Evolutionary conservation across 148 eudicot species (phyloP).

Genomic region (Polygonum aviculare): DNA sequence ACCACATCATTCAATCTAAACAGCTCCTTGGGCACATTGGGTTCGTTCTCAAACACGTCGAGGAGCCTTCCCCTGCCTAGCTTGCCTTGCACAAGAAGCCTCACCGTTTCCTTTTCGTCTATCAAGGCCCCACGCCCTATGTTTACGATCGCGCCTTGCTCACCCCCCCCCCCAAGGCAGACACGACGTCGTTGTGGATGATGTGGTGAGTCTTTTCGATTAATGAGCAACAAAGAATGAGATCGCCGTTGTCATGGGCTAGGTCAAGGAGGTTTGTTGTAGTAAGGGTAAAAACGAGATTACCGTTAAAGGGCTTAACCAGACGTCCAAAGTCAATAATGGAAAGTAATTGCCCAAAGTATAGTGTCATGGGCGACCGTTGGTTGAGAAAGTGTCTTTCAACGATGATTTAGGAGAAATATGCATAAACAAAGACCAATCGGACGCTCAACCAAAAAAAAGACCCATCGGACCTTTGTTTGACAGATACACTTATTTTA

Average conservation of each 20-base stretch:
- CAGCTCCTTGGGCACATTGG: conserved; percentile 59
- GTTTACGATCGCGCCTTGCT: conserved; percentile 55
- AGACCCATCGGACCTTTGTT: too few relatives aligned
- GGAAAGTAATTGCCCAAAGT: too few relatives aligned
- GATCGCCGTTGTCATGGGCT: conserved; percentile 37
- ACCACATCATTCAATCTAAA: conserved; percentile 65
- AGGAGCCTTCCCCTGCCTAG: conserved; percentile 77
- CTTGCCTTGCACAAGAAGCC: conserved; percentile 40
- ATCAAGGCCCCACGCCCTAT: conserved; percentile 73
- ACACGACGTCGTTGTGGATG: conserved; percentile 52
- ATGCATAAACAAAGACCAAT: too few relatives aligned
- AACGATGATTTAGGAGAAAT: too few relatives aligned
- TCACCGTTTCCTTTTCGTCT: conserved; percentile 55
- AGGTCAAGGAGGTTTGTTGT: conserved; percentile 34
- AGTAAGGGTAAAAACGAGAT: conserved; percentile 19
- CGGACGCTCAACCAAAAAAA: too few relatives aligned
- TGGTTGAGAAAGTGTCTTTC: too few relatives aligned
- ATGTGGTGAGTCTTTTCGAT: conserved; percentile 55
- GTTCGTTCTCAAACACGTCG: conserved; percentile 78
- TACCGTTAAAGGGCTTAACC: too few relatives aligned
- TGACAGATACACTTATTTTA: too few relatives aligned
- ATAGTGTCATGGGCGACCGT: too few relatives aligned
- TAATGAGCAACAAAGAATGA: conserved; percentile 56
- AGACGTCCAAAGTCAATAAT: too few relatives aligned
- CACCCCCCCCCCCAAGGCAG: conserved; percentile 64